Evolutionary conservation across 495 filamentous ascomycete genomes (phyloP).

Genomic region (Neurospora sp.): DNA sequence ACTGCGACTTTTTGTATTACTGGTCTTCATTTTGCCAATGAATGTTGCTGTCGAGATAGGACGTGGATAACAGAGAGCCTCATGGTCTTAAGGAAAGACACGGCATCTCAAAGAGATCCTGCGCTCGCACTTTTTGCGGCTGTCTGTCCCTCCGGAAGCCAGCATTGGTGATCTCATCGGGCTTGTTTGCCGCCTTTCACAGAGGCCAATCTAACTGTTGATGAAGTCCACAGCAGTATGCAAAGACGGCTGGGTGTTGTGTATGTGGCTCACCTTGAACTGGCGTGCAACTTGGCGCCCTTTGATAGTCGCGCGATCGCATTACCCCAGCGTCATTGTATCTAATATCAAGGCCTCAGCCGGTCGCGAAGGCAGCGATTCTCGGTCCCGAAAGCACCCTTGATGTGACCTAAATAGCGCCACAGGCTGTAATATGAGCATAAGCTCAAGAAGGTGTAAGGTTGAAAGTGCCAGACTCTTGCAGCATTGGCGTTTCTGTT

Average conservation of each 20-base stretch:
- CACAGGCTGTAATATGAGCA: background rate
- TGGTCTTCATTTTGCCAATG: background rate
- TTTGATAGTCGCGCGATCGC: background rate
- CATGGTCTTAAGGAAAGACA: background rate
- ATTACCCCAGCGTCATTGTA: background rate
- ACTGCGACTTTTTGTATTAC: background rate
- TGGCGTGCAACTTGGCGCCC: background rate
- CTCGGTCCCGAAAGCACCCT: constrained; percentile 3
- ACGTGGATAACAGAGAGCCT: background rate
- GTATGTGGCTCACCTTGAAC: background rate
- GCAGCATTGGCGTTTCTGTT: background rate
- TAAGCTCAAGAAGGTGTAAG: background rate
- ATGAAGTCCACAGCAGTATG: background rate
- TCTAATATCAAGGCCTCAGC: background rate
- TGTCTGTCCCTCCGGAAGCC: background rate
- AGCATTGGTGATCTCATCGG: background rate
- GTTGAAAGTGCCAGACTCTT: background rate
- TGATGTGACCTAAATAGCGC: background rate
- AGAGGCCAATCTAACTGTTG: background rate
- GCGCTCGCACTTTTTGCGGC: background rate
- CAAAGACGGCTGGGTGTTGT: background rate
- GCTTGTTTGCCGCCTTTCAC: background rate
- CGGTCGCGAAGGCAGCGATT: background rate
- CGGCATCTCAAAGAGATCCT: background rate
- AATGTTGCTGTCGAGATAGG: background rate